Base-by-base conservation (phyloP, 2,329 filamentous ascomycete genomes). In the Neonectria faginata region DNA sequence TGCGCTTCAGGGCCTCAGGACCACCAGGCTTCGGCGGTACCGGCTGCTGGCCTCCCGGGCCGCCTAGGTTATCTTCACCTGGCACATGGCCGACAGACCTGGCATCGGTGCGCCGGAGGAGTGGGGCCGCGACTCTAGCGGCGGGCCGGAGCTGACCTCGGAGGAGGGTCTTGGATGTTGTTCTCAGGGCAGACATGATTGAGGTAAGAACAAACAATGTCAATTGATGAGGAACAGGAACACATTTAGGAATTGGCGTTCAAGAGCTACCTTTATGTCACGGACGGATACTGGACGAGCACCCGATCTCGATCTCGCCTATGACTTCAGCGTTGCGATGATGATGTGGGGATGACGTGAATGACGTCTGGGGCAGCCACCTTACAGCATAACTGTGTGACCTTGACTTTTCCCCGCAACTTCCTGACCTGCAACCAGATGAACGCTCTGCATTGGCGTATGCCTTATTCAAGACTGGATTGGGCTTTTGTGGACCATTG, bases 11-110 rank as follows among this genome's bases (percentile, higher is more conserved):
- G 2, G 66, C 69, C 3, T 79, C 78, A 5, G 73, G 67, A 3
- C 74, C 76, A 8, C 73, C 74, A 0, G 77, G 73, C 11, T 64
- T 68, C 33, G 57, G 11, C 1, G 78, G 75, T 1, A 67, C 64
- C 3, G 72, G 69, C 60, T 74, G 62, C n/a, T 79, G 78, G 36
- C 77, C 78, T n/a, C 72, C 75, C 1, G 77, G 77, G 2, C 78
- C 77, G 18, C 78, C 77, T 14, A 79, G 68, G 51, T 75, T 65
- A 16, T 75, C 73, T 9, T 66, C 58, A 11, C 54, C 60, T 20
- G 60, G 42, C n/a, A 52, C 54, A 53, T 56, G 44, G 22, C 70
- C 67, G 25, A 59, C 39, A 45, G 33, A 45, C n/a, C 68, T 67
- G 50, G 58, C 22, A 47, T 75, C 71, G 54, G 53, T 16, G 3